phyloP scores from a whole-genome alignment of 805 yeast species.

The Schwanniomyces polymorphus region DNA sequence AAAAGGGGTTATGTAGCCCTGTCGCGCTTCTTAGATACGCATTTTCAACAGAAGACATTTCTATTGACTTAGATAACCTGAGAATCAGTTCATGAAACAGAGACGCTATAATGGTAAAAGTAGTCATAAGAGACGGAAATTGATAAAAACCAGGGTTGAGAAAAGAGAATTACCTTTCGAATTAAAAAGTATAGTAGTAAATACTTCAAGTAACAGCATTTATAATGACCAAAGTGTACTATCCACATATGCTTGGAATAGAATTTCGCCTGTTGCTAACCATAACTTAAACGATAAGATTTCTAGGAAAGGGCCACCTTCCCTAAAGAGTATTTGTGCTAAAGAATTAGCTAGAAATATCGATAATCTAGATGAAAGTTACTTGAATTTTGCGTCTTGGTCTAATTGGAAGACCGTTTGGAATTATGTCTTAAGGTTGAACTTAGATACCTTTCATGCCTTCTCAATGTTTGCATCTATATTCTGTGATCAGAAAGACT shows the following conservation, averaged over 20 bases:
- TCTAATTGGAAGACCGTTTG: constrained; percentile 33
- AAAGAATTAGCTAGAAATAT: constrained; percentile 27
- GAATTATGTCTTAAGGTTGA: constrained; percentile 21
- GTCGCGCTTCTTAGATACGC: background rate
- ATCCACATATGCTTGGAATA: constrained; percentile 15
- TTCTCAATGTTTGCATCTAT: constrained; percentile 26
- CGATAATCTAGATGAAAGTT: constrained; percentile 14
- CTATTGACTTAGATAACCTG: background rate
- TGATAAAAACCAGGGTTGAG: background rate
- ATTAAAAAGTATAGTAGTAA: background rate
- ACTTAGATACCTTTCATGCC: constrained; percentile 29
- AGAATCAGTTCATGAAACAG: too few relatives aligned
- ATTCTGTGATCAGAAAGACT: constrained; percentile 15
- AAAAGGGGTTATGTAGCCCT: background rate
- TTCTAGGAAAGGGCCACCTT: constrained; percentile 7
- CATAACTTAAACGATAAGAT: background rate
- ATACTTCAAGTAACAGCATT: constrained; percentile 3
- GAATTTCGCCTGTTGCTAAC: constrained; percentile 8
- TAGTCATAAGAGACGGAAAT: background rate
- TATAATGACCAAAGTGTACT: constrained; percentile 6
- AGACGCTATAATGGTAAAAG: background rate
- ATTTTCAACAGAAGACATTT: background rate
- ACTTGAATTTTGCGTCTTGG: constrained; percentile 23
- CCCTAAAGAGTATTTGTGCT: constrained; percentile 25
- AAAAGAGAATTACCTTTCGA: background rate